These are phyloP conservation scores for Aphanomyces cochlioides DNA, from an alignment of 352 stramenopile genomes.

Conservation along the genomic window DNA sequence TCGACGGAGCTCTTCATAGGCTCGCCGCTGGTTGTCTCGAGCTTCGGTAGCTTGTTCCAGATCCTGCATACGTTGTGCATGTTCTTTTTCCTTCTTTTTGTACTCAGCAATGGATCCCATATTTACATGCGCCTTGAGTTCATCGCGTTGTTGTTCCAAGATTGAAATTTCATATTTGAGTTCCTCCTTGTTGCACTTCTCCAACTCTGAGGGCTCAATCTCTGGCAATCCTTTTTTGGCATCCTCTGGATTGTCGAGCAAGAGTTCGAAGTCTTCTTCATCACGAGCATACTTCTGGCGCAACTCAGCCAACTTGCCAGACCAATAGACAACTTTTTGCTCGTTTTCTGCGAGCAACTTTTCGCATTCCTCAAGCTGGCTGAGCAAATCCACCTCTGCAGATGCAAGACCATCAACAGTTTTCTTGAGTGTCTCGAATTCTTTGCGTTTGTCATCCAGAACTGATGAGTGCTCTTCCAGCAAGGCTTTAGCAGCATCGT, in stretches of 20 bases:
- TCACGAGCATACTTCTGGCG: slow-evolving; percentile 63
- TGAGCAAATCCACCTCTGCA: slow-evolving; percentile 91
- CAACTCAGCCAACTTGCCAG: slow-evolving; percentile 64
- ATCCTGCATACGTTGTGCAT: slow-evolving; percentile 89
- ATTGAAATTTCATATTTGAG: slow-evolving; percentile 92
- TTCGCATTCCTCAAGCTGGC: slow-evolving; percentile 90
- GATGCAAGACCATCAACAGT: slow-evolving; percentile 87
- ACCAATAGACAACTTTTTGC: slow-evolving; percentile 87
- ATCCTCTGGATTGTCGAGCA: slow-evolving; percentile 21
- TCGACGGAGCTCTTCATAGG: slow-evolving; percentile 95
- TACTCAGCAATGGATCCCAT: slow-evolving; percentile 89
- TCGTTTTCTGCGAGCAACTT: slow-evolving; percentile 91
- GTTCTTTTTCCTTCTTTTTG: slow-evolving; percentile 94
- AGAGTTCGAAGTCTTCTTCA: slow-evolving; percentile 41
- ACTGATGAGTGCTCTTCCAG: slow-evolving; percentile 84
- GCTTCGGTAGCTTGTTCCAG: slow-evolving; percentile 92
- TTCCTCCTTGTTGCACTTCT: slow-evolving; percentile 87
- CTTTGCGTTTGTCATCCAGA: slow-evolving; percentile 64
- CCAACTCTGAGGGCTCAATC: slow-evolving; percentile 68
- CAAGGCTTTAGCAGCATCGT: slow-evolving; percentile 87
- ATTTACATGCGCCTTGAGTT: slow-evolving; percentile 94
- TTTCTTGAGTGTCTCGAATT: slow-evolving; percentile 86
- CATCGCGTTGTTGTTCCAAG: slow-evolving; percentile 89
- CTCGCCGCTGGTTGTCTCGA: slow-evolving; percentile 89
- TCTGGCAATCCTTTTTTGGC: slow-evolving; percentile 47